phyloP scores from a whole-genome alignment of 2,329 filamentous ascomycete species.

The Sporothrix mexicana region DNA sequence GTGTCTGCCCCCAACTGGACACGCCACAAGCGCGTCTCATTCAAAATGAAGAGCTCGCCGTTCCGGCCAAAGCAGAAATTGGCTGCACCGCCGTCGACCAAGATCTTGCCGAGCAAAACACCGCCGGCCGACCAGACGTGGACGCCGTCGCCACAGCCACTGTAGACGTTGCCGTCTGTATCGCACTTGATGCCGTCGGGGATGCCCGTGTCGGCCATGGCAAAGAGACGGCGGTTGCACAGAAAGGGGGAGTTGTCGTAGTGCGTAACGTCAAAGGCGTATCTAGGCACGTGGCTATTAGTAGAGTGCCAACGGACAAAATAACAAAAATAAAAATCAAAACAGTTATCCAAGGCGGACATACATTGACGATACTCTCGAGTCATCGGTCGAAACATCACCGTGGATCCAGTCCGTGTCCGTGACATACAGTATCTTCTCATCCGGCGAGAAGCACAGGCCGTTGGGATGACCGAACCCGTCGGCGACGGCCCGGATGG shows the following conservation, averaged over 20 bases:
- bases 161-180: constrained; percentile 52
- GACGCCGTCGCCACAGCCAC: constrained; percentile 55
- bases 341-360: constrained; percentile 15
- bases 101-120: constrained; percentile 51
- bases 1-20: constrained; percentile 28
- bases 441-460: constrained; percentile 49
- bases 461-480: constrained; percentile 53
- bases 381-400: constrained; percentile 41
- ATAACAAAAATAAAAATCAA: too few species aligned
- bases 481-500: constrained; percentile 55
- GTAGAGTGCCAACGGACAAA: too few species aligned
- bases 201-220: constrained; percentile 54
- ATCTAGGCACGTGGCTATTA: constrained; percentile 35
- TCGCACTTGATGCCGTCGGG: constrained; percentile 54
- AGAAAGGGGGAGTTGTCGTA: constrained; percentile 50
- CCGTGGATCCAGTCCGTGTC: constrained; percentile 46
- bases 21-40: constrained; percentile 53
- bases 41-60: constrained; percentile 54
- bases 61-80: constrained; percentile 54
- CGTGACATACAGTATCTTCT: constrained; percentile 51
- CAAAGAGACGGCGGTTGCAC: constrained; percentile 58
- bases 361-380: neutral
- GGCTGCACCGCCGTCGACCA: constrained; percentile 49
- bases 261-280: constrained; percentile 55
- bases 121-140: constrained; percentile 55